Evolutionary conservation across 2,329 filamentous ascomycete species (phyloP), one percentile per base, ranked within the genome.

Genomic region (Exophiala calicioides): DNA sequence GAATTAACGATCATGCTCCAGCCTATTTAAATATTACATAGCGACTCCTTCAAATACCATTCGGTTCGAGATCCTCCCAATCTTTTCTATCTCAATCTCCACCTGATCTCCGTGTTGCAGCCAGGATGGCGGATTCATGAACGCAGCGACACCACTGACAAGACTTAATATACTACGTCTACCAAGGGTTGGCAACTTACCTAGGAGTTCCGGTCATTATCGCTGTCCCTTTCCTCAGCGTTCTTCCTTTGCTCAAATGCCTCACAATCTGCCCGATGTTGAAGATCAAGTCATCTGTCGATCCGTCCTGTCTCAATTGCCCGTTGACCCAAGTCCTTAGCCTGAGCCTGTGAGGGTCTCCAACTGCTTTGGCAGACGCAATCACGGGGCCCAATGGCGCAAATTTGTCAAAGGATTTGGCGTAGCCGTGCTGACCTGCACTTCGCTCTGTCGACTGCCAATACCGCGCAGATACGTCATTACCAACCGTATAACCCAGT

Each of bases 391-490:
- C 85, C 57, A 80, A 84, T 0, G 85, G 86, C 4, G 83, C 85
- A 82, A 85, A 89, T 10, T 81, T 82, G 65, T 89, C 85, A 55
- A 87, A 88, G 3, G 84, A 81, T 65, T 89, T 89, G 27, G 84
- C 85, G 10, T 86, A 68, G 1, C 76, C 78, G 84, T 84, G 88
- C 67, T 88, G 85, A 61, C 35, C 24, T 13, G 38, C 45, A 3
- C 13, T 21, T 38, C 19, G 29, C 12, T 83, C 83, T 30, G 74
- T 76, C 50, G 86, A 66, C 29, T 48, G 45, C 37, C 30, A 42
- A 24, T 48, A 35, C 8, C 45, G 31, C 3, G 66, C 64, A 24
- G 59, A 66, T n/a, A 72, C 62, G 44, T 72, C 68, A 47, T 72
- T 72, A 23, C 62, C 59, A 5, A 57, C 58, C 3, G 67, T 70